A percentile compares a stretch with the other conserved stretches of the same genome.
These are phyloP conservation scores for Albugo laibachii DNA, from an alignment of 352 stramenopile genomes.

Conservation along the genomic window DNA sequence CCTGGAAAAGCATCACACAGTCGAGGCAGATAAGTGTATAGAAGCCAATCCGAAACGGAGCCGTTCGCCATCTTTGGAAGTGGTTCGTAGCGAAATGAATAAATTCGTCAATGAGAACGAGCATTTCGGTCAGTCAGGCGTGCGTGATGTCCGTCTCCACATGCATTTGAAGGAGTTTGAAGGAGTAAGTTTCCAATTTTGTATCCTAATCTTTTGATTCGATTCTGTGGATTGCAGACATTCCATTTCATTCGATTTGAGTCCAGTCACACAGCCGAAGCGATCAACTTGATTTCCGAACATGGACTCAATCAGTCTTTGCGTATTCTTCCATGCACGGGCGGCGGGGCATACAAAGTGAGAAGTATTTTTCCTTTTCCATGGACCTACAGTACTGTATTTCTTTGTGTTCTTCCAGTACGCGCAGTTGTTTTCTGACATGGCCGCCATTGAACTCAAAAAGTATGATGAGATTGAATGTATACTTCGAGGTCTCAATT, in stretches of 20 bases:
- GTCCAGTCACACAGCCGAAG: slow-evolving; percentile 45
- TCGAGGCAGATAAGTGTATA: background rate
- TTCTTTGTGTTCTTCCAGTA: slow-evolving; percentile 20
- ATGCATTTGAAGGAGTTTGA: slow-evolving; percentile 77
- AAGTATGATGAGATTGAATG: slow-evolving; percentile 91
- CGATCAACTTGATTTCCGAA: slow-evolving; percentile 52
- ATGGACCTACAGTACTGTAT: background rate
- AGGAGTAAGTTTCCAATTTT: slow-evolving; percentile 25
- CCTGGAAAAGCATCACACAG: slow-evolving; percentile 64
- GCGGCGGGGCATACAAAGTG: slow-evolving; percentile 71
- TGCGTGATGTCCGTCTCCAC: slow-evolving; percentile 78
- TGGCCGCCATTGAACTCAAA: slow-evolving; percentile 64
- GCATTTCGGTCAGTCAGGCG: slow-evolving; percentile 53
- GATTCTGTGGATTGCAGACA: slow-evolving; percentile 16
- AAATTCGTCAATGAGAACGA: slow-evolving; percentile 70
- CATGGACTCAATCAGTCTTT: slow-evolving; percentile 72
- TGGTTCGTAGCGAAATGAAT: slow-evolving; percentile 66
- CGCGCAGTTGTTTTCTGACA: slow-evolving; percentile 34
- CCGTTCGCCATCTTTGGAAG: slow-evolving; percentile 52
- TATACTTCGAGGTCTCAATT: slow-evolving; percentile 93
- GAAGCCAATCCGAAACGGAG: slow-evolving; percentile 28
- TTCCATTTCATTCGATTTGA: slow-evolving; percentile 93
- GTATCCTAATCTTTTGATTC: background rate
- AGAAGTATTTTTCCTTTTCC: background rate
- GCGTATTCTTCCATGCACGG: slow-evolving; percentile 53